Evolutionary conservation across 495 filamentous ascomycete species (phyloP), one percentile per base, ranked within the genome.

Genomic region (Cairneyella variabilis): DNA sequence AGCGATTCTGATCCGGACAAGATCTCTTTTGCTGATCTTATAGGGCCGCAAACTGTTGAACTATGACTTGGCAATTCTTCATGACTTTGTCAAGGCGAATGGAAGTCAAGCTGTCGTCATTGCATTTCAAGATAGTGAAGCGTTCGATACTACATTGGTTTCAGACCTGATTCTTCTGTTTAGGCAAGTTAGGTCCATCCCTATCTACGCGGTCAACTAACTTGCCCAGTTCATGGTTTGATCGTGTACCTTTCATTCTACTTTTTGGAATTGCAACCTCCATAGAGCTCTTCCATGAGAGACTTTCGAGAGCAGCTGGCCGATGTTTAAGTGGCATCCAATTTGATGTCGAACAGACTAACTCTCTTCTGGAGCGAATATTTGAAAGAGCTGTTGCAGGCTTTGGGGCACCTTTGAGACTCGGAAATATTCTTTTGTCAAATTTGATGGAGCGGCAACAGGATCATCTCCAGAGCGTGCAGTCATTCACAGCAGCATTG

Each of bases 241-340:
- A 90, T 67, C 85, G 92, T n/a, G 91, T 96, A 60, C 90, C 89
- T 8, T 91, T 97, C 56, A 82, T 90, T 2, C 71, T 95, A 3
- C 69, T 97, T 12, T 88, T 98, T 56, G 90, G 90, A 18, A 82
- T 98, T 38, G 90, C 90, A 7, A 97, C 95, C 0, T 95, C 92
- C 1, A 79, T 93, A 11, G 90, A 95, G 50, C 75, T 92, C 11
- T 95, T 97, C 60, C 87, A 95, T 63, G 82, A 86, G 43, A 83
- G 91, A 43, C 76, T 98, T 39, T 76, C 91, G n/a, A 84, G 85
- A 60, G 79, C 83, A 9, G 83, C 83, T 21, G 83, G 88, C 48
- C 78, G 83, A 38, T 71, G 77, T 43, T 74, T 97, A 20, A 73
- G 83, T 50, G 92, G 92, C 11, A 76, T 80, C 49, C 82, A 89